phyloP scores from a whole-genome alignment of 768 basidiomycete genomes.

The Kwoniella sp. region DNA sequence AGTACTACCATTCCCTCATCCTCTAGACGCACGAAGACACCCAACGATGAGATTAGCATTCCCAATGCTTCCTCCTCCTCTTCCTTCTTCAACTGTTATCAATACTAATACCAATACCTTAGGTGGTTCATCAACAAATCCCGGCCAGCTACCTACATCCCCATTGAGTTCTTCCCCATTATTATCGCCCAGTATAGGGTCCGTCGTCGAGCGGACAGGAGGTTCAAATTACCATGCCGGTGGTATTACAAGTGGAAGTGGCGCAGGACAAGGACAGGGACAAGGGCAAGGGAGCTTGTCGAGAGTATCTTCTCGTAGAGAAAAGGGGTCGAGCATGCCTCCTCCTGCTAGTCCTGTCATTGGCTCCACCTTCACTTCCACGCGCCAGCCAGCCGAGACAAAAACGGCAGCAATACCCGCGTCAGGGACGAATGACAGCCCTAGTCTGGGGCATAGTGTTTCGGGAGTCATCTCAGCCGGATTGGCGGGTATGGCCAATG shows the following conservation, averaged over 20 bases:
- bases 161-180: constrained; percentile 5
- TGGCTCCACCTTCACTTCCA: background rate
- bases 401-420: no score
- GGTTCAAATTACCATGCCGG: no score
- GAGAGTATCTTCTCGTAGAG: constrained; percentile 7
- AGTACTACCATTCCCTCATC: constrained; percentile 41
- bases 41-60: constrained; percentile 45
- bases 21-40: constrained; percentile 33
- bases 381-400: no score
- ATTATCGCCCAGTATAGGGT: constrained; percentile 6
- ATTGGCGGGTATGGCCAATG: constrained; percentile 6
- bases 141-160: constrained; percentile 4
- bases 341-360: background rate
- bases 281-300: background rate
- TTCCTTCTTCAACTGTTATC: background rate
- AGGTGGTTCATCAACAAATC: background rate
- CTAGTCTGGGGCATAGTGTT: background rate
- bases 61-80: constrained; percentile 22
- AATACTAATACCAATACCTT: background rate
- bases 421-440: background rate
- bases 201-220: background rate
- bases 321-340: background rate
- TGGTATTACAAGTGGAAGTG: no score
- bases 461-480: background rate
- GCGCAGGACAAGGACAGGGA: background rate